phyloP scores from a whole-genome alignment of 2,329 filamentous ascomycete species.

The Rosellinia necatrix region DNA sequence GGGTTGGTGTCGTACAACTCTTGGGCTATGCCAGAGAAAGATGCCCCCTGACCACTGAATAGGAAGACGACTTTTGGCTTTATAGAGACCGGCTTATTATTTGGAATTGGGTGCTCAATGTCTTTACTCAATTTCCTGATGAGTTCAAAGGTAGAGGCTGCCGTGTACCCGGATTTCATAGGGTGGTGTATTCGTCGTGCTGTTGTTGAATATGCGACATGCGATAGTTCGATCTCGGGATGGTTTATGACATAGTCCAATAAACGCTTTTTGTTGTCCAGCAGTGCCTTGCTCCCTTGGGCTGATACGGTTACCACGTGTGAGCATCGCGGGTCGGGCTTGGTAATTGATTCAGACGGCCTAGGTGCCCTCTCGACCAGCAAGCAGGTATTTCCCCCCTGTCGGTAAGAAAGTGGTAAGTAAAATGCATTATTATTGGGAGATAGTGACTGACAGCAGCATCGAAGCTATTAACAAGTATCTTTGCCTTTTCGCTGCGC shows the following conservation, averaged over 20 bases:
- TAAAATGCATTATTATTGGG: not conserved
- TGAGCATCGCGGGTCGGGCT: constrained; percentile 45
- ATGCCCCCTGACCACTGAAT: constrained; percentile 30
- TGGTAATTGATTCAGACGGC: constrained; percentile 22
- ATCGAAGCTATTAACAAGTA: constrained; percentile 56
- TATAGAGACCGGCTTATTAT: not conserved
- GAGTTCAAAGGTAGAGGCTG: constrained; percentile 13
- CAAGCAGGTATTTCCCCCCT: constrained; percentile 59
- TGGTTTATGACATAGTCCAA: constrained; percentile 49
- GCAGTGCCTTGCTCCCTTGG: constrained; percentile 41
- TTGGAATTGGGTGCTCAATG: not conserved
- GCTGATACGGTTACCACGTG: constrained; percentile 54
- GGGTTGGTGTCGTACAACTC: constrained; percentile 23
- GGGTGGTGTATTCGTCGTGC: constrained; percentile 48
- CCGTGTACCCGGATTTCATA: constrained; percentile 5
- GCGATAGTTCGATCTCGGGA: constrained; percentile 44
- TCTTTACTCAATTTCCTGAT: constrained; percentile 11
- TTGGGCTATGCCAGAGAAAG: constrained; percentile 21
- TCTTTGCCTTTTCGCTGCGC: constrained; percentile 3
- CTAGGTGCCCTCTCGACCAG: constrained; percentile 53
- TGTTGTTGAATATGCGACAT: constrained; percentile 60
- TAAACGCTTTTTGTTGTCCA: constrained; percentile 48
- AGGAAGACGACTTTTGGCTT: constrained; percentile 26
- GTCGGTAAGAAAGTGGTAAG: not conserved
- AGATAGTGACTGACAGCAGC: constrained; percentile 45